Conservation (phyloP, 192 early-diverging fungal genomes). For the Entophlyctis helioformis region DNA sequence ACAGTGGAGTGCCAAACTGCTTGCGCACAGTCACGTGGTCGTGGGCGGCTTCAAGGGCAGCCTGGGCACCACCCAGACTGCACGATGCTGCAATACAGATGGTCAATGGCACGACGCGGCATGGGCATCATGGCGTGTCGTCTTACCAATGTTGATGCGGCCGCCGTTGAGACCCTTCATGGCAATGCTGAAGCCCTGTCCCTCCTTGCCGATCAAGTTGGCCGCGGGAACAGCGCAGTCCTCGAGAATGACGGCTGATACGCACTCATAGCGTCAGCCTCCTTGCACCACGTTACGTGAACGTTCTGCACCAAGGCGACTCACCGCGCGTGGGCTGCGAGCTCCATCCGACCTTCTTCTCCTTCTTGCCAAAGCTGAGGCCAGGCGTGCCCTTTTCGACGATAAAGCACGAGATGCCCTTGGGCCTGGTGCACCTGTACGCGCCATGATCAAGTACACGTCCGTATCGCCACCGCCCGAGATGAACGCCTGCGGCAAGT, state of each 20-base stretch:
- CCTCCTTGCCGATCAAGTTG: conserved; percentile 41
- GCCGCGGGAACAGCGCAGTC: conserved; percentile 35
- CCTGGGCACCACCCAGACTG: conserved; percentile 41
- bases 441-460: conserved; percentile 46
- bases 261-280: too few relatives aligned
- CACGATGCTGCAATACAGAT: conserved; percentile 26
- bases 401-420: conserved; percentile 41
- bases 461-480: conserved; percentile 36
- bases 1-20: conserved; percentile 31
- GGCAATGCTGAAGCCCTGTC: conserved; percentile 47
- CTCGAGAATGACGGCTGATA: conserved; percentile 39
- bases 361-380: conserved; percentile 48
- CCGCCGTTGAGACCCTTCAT: conserved; percentile 55
- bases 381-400: conserved; percentile 46
- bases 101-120: too few relatives aligned
- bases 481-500: too few relatives aligned
- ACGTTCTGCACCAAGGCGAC: too few relatives aligned
- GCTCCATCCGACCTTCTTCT: conserved; percentile 49
- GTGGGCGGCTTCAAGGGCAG: conserved; percentile 22
- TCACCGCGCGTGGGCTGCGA: conserved; percentile 39
- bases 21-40: conserved; percentile 33
- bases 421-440: conserved; percentile 39
- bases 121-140: too few relatives aligned
- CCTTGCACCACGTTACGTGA: too few relatives aligned
- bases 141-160: conserved; percentile 38